Evolutionary conservation across 305 asterid genomes (phyloP).

Genomic region (Coffea humblotiana): DNA sequence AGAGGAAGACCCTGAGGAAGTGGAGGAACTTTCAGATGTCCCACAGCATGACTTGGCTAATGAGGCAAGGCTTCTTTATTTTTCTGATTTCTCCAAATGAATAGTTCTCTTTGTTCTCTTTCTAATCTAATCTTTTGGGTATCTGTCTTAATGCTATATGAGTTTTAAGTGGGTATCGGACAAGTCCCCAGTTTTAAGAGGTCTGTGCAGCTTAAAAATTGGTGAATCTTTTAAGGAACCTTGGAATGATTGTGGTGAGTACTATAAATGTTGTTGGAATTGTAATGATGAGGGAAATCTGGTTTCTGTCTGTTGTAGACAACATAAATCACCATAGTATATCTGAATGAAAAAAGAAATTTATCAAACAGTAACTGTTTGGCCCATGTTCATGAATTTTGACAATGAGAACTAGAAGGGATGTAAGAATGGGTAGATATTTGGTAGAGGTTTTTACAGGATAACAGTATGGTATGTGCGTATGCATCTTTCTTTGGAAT

Average conservation of each 20-base stretch:
- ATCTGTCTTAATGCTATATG: background rate
- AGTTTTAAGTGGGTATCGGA: no score
- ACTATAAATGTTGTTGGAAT: background rate
- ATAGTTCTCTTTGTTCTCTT: constrained; percentile 5
- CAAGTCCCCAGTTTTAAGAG: background rate
- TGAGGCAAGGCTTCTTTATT: constrained; percentile 44
- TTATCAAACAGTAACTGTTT: background rate
- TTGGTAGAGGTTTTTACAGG: background rate
- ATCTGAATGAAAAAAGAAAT: background rate
- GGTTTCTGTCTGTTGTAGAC: background rate
- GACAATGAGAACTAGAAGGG: background rate
- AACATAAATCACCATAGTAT: background rate
- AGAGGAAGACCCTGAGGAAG: constrained; percentile 66
- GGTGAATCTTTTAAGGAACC: background rate
- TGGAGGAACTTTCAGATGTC: constrained; percentile 57
- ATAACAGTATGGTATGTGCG: background rate
- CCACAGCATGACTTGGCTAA: constrained; percentile 39
- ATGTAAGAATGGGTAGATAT: background rate
- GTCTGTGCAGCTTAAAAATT: background rate
- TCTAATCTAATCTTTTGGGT: background rate
- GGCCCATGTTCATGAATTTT: background rate
- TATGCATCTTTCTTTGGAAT: background rate
- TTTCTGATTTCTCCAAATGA: constrained; percentile 15
- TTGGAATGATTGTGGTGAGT: background rate
- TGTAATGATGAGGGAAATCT: background rate